Evolutionary conservation across 768 basidiomycete genomes (phyloP).

Genomic region (Strobilomyces confusus): DNA sequence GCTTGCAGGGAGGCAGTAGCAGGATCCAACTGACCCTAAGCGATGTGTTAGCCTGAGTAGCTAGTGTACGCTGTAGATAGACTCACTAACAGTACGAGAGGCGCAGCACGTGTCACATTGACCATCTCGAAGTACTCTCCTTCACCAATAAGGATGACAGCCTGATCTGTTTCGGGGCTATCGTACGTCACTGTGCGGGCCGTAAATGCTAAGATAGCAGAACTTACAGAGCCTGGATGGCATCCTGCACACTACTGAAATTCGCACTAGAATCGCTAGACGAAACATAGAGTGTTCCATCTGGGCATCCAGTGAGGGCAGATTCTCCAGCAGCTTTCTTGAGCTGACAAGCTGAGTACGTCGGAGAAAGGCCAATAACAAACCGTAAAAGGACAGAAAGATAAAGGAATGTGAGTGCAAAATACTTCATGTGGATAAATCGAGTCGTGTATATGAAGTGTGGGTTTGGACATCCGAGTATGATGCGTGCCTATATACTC

Average conservation of each 20-base stretch:
- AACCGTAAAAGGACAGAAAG: background rate
- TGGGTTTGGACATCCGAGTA: no score
- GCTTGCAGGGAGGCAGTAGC: slow-evolving; percentile 36
- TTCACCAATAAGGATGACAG: slow-evolving; percentile 50
- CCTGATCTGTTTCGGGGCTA: slow-evolving; percentile 40
- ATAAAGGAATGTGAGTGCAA: slow-evolving; percentile 4
- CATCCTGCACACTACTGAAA: slow-evolving; percentile 51
- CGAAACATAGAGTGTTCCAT: slow-evolving; percentile 58
- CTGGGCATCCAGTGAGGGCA: slow-evolving; percentile 51
- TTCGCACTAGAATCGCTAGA: slow-evolving; percentile 40
- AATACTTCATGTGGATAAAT: slow-evolving; percentile 6
- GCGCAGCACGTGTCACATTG: slow-evolving; percentile 50
- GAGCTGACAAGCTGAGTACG: slow-evolving; percentile 47
- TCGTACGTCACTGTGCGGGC: background rate
- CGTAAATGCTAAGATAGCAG: background rate
- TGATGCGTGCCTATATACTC: background rate
- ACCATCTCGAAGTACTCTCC: slow-evolving; percentile 60
- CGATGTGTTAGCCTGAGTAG: slow-evolving; percentile 1
- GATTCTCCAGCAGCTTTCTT: slow-evolving; percentile 40
- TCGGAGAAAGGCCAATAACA: slow-evolving; percentile 40
- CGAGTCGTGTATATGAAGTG: background rate
- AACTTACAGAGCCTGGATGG: slow-evolving; percentile 54
- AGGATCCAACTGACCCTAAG: slow-evolving; percentile 48
- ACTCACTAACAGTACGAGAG: slow-evolving; percentile 53
- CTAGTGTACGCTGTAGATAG: background rate